phyloP scores from a whole-genome alignment of 1,284 basidiomycete species.

The Pyrrhoderma noxium region DNA sequence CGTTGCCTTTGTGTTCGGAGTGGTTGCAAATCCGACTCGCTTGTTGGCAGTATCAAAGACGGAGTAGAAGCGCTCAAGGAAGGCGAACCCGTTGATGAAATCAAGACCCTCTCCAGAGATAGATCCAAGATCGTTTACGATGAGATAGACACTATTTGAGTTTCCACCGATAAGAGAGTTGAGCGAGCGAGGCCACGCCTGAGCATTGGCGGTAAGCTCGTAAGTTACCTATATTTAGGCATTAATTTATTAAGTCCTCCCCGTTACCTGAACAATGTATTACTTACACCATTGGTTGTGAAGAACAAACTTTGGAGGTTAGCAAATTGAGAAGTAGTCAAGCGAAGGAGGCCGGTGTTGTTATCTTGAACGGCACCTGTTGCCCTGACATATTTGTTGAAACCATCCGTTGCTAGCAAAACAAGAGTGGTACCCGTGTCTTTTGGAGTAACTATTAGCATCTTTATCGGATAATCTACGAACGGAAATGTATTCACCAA shows the following conservation, averaged over 20 bases:
- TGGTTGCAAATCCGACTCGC: constrained; percentile 51
- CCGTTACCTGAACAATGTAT: neutral
- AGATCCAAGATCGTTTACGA: constrained; percentile 25
- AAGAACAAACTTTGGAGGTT: constrained; percentile 21
- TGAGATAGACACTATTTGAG: constrained; percentile 19
- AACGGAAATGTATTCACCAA: constrained; percentile 13
- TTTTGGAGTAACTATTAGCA: neutral
- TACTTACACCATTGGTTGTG: constrained; percentile 18
- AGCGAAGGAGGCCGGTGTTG: constrained; percentile 18
- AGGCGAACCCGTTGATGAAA: constrained; percentile 41
- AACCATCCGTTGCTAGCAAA: constrained; percentile 19
- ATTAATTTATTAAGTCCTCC: neutral
- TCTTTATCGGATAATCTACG: neutral
- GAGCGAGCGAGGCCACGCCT: constrained; percentile 21
- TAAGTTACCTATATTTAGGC: constrained; percentile 17
- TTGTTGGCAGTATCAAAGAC: constrained; percentile 30
- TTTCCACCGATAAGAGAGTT: constrained; percentile 21
- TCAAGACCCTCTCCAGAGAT: constrained; percentile 29
- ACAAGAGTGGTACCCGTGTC: constrained; percentile 22
- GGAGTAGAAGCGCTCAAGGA: constrained; percentile 34
- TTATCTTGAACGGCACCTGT: constrained; percentile 20
- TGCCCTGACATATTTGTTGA: constrained; percentile 17
- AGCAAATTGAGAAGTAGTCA: constrained; percentile 18
- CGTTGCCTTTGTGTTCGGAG: constrained; percentile 46
- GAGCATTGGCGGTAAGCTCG: constrained; percentile 23